phyloP scores from a whole-genome alignment of 2,329 filamentous ascomycete genomes.

The Talaromyces sp. region DNA sequence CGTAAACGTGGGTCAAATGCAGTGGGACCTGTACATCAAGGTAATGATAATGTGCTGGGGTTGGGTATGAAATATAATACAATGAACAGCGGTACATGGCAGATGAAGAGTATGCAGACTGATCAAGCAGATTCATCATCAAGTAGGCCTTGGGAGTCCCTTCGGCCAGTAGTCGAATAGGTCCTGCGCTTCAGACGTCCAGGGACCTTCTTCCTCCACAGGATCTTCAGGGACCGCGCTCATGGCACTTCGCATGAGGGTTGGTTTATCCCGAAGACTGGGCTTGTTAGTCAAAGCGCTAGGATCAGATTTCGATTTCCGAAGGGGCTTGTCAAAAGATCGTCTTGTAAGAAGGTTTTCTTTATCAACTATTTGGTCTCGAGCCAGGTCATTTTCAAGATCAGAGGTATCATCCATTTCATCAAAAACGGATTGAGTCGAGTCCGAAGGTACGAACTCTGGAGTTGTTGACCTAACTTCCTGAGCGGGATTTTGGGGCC shows the following conservation, averaged over 20 bases:
- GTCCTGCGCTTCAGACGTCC: conserved; percentile 46
- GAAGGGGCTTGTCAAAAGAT: conserved; percentile 20
- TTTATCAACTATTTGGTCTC: too few species aligned
- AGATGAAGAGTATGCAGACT: neutral
- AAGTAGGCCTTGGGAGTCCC: conserved; percentile 38
- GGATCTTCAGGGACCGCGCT: conserved; percentile 19
- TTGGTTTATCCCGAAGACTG: conserved; percentile 15
- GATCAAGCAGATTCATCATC: neutral
- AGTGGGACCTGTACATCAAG: neutral
- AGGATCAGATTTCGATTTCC: conserved; percentile 42
- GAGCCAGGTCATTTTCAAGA: neutral
- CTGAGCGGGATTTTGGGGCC: neutral
- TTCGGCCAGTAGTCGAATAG: conserved; percentile 49
- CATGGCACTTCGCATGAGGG: conserved; percentile 21
- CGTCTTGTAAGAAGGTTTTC: conserved; percentile 7
- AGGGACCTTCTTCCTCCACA: conserved; percentile 39
- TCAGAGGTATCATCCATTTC: conserved; percentile 21
- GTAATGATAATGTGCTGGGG: neutral
- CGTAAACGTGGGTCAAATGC: conserved; percentile 2
- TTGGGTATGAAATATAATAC: neutral
- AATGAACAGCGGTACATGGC: neutral
- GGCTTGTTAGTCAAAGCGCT: conserved; percentile 27
- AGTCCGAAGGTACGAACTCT: conserved; percentile 32
- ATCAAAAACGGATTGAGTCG: conserved; percentile 33
- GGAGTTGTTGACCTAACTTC: conserved; percentile 15